Percentiles rank a stretch among this genome's conserved stretches.
These are phyloP conservation scores for Colletotrichum agaves DNA, from an alignment of 2,329 filamentous ascomycete genomes.

Conservation along the genomic window DNA sequence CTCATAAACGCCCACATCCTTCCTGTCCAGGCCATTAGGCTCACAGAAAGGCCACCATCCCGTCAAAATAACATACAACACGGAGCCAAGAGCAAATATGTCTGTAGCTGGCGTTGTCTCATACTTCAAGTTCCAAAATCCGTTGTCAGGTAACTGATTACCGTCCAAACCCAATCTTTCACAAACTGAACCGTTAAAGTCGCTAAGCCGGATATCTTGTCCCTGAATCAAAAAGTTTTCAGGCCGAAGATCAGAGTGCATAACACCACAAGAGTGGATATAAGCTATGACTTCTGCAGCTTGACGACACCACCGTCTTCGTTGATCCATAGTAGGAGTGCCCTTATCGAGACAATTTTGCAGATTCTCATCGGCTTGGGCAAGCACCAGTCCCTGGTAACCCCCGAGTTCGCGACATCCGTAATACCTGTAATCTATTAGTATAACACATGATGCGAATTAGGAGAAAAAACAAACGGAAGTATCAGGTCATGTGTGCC, in stretches of 20 bases:
- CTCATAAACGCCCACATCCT: background rate
- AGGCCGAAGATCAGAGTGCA: slow-evolving; percentile 48
- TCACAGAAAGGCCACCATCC: slow-evolving; percentile 17
- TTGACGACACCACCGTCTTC: slow-evolving; percentile 43
- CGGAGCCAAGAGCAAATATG: slow-evolving; percentile 12
- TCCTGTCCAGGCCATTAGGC: background rate
- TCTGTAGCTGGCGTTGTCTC: too few relatives aligned
- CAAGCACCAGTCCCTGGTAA: background rate
- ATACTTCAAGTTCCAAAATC: slow-evolving; percentile 5
- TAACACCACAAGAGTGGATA: slow-evolving; percentile 45
- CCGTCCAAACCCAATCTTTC: slow-evolving; percentile 40
- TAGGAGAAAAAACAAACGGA: background rate
- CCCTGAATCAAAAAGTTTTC: slow-evolving; percentile 47
- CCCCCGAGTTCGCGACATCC: background rate
- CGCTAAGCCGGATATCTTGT: slow-evolving; percentile 46
- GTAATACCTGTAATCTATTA: background rate
- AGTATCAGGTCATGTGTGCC: background rate
- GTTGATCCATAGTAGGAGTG: background rate
- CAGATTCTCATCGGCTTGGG: background rate
- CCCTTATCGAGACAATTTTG: background rate
- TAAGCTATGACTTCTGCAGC: slow-evolving; percentile 44
- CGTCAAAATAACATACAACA: background rate
- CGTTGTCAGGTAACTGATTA: background rate
- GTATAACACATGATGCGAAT: background rate
- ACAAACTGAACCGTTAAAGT: slow-evolving; percentile 47